Base-by-base conservation (phyloP, 139 green algal genomes). In the Pycnococcus provasolii region DNA sequence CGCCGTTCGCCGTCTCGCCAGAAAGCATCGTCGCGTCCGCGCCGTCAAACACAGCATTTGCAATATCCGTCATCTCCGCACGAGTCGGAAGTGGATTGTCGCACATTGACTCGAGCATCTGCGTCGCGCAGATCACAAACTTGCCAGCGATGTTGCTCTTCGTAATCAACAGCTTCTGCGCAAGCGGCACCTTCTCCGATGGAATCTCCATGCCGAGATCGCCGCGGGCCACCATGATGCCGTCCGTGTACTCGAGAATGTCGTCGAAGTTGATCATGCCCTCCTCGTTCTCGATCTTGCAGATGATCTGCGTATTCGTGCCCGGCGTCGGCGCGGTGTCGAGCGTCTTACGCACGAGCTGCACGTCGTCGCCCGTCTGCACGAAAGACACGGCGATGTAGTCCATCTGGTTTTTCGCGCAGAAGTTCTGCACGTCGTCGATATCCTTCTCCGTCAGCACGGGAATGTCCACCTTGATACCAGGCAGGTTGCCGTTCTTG, bases 221-320 rank as follows among this genome's bases (percentile, higher is more conserved):
- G 13, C 85, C 85, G 26, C 85, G 73, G 37, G 85, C 85, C 42
- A 88, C 83, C 85, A 90, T 90, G 64, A 91, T 79, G 58, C 79
- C 84, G 62, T 91, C 85, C 13, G 81, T 88, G 54, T 75, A 73
- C 48, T 74, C 60, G 26, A 88, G 70, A 58, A 85, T 85, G 43
- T 83, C 79, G 65, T 88, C 82, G 64, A 78, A 84, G 75, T 89
- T 76, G 57, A 73, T 44, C 57, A 89, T 67, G 1, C 75, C 83
- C 44, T 79, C 81, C 67, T 80, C 70, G 71, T 88, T 88, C 73
- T 90, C 84, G 60, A 90, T 87, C 76, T 90, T 90, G 70, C 62
- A 76, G 61, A 90, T 90, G 75, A 90, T 90, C 68, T 85, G 78
- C 15, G 88, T 65, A 9, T 54, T 45, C 39, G 70, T 3, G 3